Conservation (phyloP, 1,284 basidiomycete species). For the Fistulinella staudtii region DNA sequence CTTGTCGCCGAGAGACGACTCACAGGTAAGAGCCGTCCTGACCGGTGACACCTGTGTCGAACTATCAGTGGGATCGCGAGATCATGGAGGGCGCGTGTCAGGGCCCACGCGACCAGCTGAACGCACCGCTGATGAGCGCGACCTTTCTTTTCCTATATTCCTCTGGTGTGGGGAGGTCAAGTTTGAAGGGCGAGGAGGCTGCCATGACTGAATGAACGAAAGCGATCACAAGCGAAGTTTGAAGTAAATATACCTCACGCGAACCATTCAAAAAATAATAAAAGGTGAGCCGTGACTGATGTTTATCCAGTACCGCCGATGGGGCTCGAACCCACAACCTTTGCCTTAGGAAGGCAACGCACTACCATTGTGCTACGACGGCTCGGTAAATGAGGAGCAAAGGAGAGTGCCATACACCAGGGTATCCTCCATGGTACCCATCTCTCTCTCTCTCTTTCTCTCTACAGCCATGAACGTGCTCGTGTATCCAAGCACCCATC, state of each 20-base stretch:
- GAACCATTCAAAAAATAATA: too few relatives aligned
- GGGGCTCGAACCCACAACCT: slow-evolving; percentile 39
- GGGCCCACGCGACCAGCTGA: slow-evolving; percentile 2
- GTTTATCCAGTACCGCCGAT: slow-evolving; percentile 36
- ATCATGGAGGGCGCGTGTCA: background rate
- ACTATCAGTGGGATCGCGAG: slow-evolving; percentile 7
- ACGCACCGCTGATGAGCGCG: slow-evolving; percentile 79
- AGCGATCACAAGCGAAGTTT: too few relatives aligned
- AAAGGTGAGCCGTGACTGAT: slow-evolving; percentile 23
- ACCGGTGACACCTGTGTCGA: slow-evolving; percentile 75
- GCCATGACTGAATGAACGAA: slow-evolving; percentile 14
- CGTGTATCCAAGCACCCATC: slow-evolving; percentile 72
- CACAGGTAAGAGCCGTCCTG: slow-evolving; percentile 90
- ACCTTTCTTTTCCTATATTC: slow-evolving; percentile 85
- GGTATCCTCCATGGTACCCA: too few relatives aligned
- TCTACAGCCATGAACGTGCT: slow-evolving; percentile 82
- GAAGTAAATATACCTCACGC: too few relatives aligned
- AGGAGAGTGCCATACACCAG: too few relatives aligned
- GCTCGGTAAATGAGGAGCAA: slow-evolving; percentile 9
- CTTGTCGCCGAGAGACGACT: slow-evolving; percentile 22
- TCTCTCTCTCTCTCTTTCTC: too few relatives aligned
- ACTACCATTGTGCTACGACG: slow-evolving; percentile 41
- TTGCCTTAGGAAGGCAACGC: slow-evolving; percentile 40
- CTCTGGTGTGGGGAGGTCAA: slow-evolving; percentile 63
- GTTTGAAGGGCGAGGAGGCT: slow-evolving; percentile 40